Evolutionary conservation across 1,284 basidiomycete species (phyloP), one percentile per base, ranked within the genome.

Genomic region (Cystobasidium pallidum): DNA sequence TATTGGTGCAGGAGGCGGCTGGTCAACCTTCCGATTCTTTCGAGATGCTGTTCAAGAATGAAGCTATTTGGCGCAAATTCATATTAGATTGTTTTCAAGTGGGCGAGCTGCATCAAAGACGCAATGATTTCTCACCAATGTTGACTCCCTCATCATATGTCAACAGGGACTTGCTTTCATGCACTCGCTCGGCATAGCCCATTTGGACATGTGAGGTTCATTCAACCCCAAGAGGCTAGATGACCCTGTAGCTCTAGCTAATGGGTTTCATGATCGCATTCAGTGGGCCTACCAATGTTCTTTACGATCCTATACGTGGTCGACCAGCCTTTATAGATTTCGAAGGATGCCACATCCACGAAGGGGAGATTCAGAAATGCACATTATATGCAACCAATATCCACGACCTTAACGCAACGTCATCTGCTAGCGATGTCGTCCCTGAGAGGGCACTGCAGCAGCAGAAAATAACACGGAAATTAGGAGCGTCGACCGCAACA

Each of bases 301-400:
- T 62, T 7, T 62, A 70, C 58, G 59, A 62, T 32, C 32, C 36
- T 15, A 8, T 21, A 6, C 62, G 17, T 19, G 55, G 32, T 24
- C 43, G 28, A 45, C 59, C 61, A 36, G n/a, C 68, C 3, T 64
- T 71, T 58, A 71, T 71, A 28, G 68, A 71, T 36, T 71, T 71
- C 36, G 68, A 71, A 55, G 68, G 68, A 30, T 71, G 58, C 26
- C 57, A 49, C 47, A 30, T 26, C 41, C 41, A 55, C 11, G 64
- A 52, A 34, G 34, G 47, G 21, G 51, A 55, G 47, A 66, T 66
- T 54, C 64, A 66, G 64, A 43, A 32, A 34, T 36, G 24, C 45
- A 52, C 24, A 15, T 45, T 24, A 36, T 36, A 24, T 30, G 39
- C 54, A 57, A 57, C 49, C 6, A 51, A 3, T 15, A 26, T 26